Percentiles rank a stretch among this genome's conserved stretches.
Evolutionary conservation across 1,284 basidiomycete genomes (phyloP).

Genomic region (Ceratobasidium sp.): DNA sequence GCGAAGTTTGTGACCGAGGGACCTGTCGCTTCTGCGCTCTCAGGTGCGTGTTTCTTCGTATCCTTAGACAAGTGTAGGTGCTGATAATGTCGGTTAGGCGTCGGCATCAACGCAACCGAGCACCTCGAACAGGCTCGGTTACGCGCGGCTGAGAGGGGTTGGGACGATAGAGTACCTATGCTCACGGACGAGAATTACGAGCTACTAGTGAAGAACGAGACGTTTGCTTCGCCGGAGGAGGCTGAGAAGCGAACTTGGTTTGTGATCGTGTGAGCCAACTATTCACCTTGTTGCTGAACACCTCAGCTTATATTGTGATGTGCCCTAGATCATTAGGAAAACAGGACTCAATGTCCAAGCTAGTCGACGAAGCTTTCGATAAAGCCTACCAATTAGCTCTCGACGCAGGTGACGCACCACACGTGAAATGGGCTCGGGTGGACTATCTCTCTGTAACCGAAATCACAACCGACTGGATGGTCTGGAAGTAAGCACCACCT

Average conservation of each 20-base stretch:
- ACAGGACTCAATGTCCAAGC: conserved; percentile 67
- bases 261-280: conserved; percentile 71
- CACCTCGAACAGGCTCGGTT: conserved; percentile 61
- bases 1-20: conserved; percentile 64
- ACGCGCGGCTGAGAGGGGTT: conserved; percentile 60
- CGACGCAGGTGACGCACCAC: conserved; percentile 71
- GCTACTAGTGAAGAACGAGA: conserved; percentile 75
- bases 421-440: conserved; percentile 82
- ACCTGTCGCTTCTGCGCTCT: conserved; percentile 68
- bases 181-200: conserved; percentile 82
- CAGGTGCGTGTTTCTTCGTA: conserved; percentile 4
- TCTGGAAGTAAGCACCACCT: conserved; percentile 75
- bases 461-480: conserved; percentile 81
- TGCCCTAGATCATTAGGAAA: conserved; percentile 62
- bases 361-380: conserved; percentile 78
- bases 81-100: conserved; percentile 24
- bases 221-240: conserved; percentile 69
- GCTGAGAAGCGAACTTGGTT: conserved; percentile 77
- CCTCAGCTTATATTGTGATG: conserved; percentile 62
- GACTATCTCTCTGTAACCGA: conserved; percentile 84
- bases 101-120: conserved; percentile 78
- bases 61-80: neutral
- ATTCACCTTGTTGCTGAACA: conserved; percentile 16
- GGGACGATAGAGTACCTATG: conserved; percentile 78
- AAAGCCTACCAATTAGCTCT: conserved; percentile 73